Evolutionary conservation across 1,284 basidiomycete genomes (phyloP).

Genomic region (Moesziomyces parantarcticus): DNA sequence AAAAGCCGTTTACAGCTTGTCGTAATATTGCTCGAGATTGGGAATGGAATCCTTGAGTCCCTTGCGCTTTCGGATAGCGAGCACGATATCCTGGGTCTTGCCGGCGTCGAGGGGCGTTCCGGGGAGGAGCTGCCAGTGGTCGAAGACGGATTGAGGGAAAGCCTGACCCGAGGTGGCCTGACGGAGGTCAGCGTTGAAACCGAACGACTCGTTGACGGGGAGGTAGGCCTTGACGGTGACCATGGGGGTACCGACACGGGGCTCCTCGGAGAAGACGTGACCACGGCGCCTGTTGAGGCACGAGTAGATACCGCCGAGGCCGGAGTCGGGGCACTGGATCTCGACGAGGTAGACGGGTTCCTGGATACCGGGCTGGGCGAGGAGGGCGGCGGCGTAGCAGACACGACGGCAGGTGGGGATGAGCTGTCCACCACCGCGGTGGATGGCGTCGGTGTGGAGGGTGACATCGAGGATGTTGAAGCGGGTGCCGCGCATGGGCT

Average conservation of each 20-base stretch:
- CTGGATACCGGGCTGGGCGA: constrained; percentile 90
- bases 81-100: constrained; percentile 89
- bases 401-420: constrained; percentile 96
- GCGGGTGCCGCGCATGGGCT: constrained; percentile 98
- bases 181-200: constrained; percentile 97
- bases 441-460: constrained; percentile 97
- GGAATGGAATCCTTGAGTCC: constrained; percentile 74
- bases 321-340: constrained; percentile 97
- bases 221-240: constrained; percentile 99
- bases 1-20: constrained; percentile 34
- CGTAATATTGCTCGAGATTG: constrained; percentile 53
- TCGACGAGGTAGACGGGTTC: constrained; percentile 98
- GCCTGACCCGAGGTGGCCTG: constrained; percentile 94
- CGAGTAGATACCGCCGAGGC: constrained; percentile 97
- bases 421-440: constrained; percentile 98
- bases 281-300: constrained; percentile 96
- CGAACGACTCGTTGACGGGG: constrained; percentile 96
- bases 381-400: constrained; percentile 92
- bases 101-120: constrained; percentile 75
- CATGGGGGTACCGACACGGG: constrained; percentile 97
- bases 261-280: constrained; percentile 97
- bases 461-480: constrained; percentile 97
- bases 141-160: constrained; percentile 96
- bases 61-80: constrained; percentile 85
- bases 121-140: constrained; percentile 75